A percentile compares a stretch with the other conserved stretches of the same genome.
Conservation (phyloP, 371 early-diverging fungal genomes). For the Cokeromyces recurvatus region DNA sequence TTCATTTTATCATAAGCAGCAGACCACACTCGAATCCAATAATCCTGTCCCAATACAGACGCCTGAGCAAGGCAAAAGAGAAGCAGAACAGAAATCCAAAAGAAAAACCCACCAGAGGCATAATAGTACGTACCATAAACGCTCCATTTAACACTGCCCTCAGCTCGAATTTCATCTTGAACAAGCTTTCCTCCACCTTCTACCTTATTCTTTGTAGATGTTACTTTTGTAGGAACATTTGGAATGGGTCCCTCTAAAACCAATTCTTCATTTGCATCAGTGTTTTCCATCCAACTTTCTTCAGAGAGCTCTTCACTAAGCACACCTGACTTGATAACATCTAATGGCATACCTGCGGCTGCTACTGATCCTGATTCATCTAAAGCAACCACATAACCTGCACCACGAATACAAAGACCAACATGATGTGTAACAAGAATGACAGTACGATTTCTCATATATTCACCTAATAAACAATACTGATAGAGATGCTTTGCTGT, state of each 20-base stretch:
- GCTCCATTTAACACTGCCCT: slow-evolving; percentile 56
- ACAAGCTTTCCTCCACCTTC: slow-evolving; percentile 54
- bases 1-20: slow-evolving; percentile 16
- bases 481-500: slow-evolving; percentile 79
- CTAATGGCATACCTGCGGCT: slow-evolving; percentile 49
- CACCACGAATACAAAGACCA: slow-evolving; percentile 63
- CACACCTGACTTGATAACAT: slow-evolving; percentile 39
- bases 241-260: slow-evolving; percentile 36
- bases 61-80: slow-evolving; percentile 49
- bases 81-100: slow-evolving; percentile 46
- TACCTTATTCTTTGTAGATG: slow-evolving; percentile 16
- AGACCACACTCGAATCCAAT: slow-evolving; percentile 62
- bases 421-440: slow-evolving; percentile 88
- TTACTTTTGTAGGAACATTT: slow-evolving; percentile 3
- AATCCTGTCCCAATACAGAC: slow-evolving; percentile 51
- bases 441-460: slow-evolving; percentile 75
- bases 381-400: slow-evolving; percentile 67
- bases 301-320: slow-evolving; percentile 45
- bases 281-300: slow-evolving; percentile 11
- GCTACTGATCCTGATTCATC: slow-evolving; percentile 61
- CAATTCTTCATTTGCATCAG: slow-evolving; percentile 14
- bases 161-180: slow-evolving; percentile 62
- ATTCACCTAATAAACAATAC: slow-evolving; percentile 59
- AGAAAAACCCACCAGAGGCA: slow-evolving; percentile 61
- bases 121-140: slow-evolving; percentile 61